phyloP scores from a whole-genome alignment of 257 asterid genomes.

The Scutellaria minor region DNA sequence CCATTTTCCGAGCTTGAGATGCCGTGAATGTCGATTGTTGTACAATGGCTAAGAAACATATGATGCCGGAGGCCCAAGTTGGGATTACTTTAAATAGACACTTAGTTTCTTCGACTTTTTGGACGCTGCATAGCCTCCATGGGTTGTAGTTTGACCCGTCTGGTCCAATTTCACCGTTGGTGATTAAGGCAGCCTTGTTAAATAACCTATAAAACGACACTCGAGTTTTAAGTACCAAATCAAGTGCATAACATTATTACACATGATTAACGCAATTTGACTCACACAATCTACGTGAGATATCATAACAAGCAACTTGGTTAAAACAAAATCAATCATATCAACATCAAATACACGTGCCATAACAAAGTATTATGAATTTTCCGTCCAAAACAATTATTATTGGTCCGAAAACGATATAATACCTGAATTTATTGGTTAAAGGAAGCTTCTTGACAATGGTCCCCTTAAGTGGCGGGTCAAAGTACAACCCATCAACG shows the following conservation, averaged over 20 bases:
- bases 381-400: too few species aligned
- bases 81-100: conserved; percentile 69
- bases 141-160: conserved; percentile 51
- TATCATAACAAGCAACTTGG: too few species aligned
- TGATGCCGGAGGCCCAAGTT: conserved; percentile 76
- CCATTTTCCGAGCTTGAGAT: conserved; percentile 75
- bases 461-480: conserved; percentile 49
- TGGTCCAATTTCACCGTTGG: conserved; percentile 53
- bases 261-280: too few species aligned
- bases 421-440: conserved; percentile 60
- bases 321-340: too few species aligned
- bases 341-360: too few species aligned
- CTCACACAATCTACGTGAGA: too few species aligned
- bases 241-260: too few species aligned
- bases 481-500: conserved; percentile 43
- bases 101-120: conserved; percentile 77
- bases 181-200: conserved; percentile 70
- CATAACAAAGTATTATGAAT: too few species aligned
- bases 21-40: conserved; percentile 81
- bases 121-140: conserved; percentile 76
- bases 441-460: conserved; percentile 48
- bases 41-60: conserved; percentile 67
- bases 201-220: conserved; percentile 47
- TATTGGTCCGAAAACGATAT: background rate
- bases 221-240: too few species aligned